These are phyloP conservation scores for Kazachstania martiniae DNA, from an alignment of 805 yeast genomes.

Conservation along the genomic window DNA sequence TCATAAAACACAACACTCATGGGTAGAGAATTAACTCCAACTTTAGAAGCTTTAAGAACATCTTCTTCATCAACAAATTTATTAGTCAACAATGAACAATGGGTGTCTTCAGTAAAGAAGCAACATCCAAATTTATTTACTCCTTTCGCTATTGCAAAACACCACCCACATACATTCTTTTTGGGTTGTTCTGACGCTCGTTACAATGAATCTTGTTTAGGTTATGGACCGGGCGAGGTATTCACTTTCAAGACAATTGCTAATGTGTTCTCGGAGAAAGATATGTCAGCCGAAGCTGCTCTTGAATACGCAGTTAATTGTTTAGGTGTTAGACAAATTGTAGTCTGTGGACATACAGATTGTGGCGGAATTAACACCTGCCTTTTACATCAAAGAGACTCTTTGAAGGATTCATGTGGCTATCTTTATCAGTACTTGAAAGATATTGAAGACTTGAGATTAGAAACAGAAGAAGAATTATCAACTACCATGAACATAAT, in stretches of 20 bases:
- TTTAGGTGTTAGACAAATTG: slow-evolving; percentile 65
- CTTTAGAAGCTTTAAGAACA: slow-evolving; percentile 1
- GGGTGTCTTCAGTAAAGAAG: slow-evolving; percentile 35
- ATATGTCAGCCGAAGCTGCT: slow-evolving; percentile 64
- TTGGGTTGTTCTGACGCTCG: slow-evolving; percentile 92
- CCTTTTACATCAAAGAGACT: slow-evolving; percentile 38
- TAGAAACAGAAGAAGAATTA: slow-evolving; percentile 23
- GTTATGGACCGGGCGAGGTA: slow-evolving; percentile 82
- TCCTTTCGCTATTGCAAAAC: slow-evolving; percentile 4
- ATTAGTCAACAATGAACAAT: slow-evolving; percentile 31
- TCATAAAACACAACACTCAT: background rate
- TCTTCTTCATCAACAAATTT: slow-evolving; percentile 11
- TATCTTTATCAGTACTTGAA: slow-evolving; percentile 38
- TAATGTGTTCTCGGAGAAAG: slow-evolving; percentile 57
- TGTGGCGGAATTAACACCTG: slow-evolving; percentile 85
- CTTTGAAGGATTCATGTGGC: slow-evolving; percentile 26
- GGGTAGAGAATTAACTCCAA: slow-evolving; percentile 1
- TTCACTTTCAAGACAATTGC: slow-evolving; percentile 87
- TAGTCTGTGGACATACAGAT: slow-evolving; percentile 89
- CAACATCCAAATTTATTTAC: slow-evolving; percentile 45
- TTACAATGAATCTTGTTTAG: slow-evolving; percentile 65
- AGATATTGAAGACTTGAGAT: slow-evolving; percentile 57
- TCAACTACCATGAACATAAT: background rate
- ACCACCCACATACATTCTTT: slow-evolving; percentile 82
- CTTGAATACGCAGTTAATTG: slow-evolving; percentile 83